phyloP scores from a whole-genome alignment of 345 rosid genomes.

The Brassica juncea region DNA sequence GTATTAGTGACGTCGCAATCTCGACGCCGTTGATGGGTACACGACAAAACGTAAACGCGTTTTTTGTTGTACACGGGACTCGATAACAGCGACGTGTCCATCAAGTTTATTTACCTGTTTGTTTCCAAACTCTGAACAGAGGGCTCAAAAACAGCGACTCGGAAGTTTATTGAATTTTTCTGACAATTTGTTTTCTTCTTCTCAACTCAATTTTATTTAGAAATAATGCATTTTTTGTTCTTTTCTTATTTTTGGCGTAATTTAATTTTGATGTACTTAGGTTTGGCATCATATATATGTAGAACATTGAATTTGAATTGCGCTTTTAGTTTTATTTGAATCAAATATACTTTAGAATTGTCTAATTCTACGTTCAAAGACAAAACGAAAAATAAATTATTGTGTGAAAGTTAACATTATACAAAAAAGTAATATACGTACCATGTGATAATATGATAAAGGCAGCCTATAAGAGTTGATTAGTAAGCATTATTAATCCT shows the following conservation, averaged over 20 bases:
- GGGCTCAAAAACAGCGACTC: slow-evolving; percentile 18
- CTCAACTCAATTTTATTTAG: neutral
- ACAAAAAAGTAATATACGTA: neutral
- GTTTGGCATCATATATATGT: neutral
- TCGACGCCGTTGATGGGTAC: slow-evolving; percentile 23
- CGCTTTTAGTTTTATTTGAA: neutral
- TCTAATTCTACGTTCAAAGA: neutral
- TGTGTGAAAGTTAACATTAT: neutral
- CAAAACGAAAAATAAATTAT: neutral
- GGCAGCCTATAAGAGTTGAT: neutral
- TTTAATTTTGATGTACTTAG: neutral
- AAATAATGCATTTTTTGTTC: neutral
- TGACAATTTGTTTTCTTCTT: slow-evolving; percentile 16
- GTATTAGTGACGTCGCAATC: slow-evolving; percentile 14
- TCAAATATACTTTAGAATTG: neutral
- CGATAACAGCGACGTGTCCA: slow-evolving; percentile 36
- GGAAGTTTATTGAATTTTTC: slow-evolving; percentile 11
- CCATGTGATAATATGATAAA: neutral
- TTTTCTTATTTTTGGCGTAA: neutral
- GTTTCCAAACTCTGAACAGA: slow-evolving; percentile 10
- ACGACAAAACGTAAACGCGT: slow-evolving; percentile 32
- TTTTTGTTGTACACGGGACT: slow-evolving; percentile 35
- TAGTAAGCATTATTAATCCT: neutral
- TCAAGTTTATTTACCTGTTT: neutral
- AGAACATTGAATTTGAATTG: neutral